Base-by-base conservation (phyloP, 208 protist genomes). In the Phytomonas sp. region DNA sequence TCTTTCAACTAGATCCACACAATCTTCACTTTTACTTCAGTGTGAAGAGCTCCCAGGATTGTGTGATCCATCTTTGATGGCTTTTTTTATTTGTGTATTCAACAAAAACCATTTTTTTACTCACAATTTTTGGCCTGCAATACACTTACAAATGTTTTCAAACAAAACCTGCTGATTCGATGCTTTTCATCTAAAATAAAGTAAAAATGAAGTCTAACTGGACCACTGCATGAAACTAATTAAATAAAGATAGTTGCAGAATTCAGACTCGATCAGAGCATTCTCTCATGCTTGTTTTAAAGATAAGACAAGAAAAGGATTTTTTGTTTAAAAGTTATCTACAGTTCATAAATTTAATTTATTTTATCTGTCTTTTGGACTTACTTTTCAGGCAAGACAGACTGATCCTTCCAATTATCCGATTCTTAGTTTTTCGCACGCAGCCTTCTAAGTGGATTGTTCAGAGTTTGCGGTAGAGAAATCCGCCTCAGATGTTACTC, bases 371-470 rank as follows among this genome's bases (percentile, higher is more conserved):
- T 61, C 56, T 34, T 73, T 51, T 59, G 20, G 53, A 66, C 1
- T 56, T 56, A 26, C 46, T 26, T 56, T 56, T 56, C 20, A 56
- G 20, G 23, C 8, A 23, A 56, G 23, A 23, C 20, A 56, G 11
- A 26, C 46, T 6, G 40, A 30, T 70, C 29, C 40, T 51, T 65
- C 61, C 37, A 64, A 34, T 31, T 67, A 40, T 31, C 60, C 36
- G 4, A 13, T 13, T 73, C 69, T 32, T 63, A 31, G 29, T 61
- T 59, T 4, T 75, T 71, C 15, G 43, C 68, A 7, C 65, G 34
- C 51, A 53, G 20, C 32, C 23, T 31, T 53, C 11, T 23, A 72
- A 33, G 53, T 68, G 20, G 46, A 56, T 56, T 56, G 43, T 9
- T 64, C 32, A 17, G 56, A 36, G 46, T 60, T 31, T 20, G 37